Base-by-base conservation (phyloP, 306 rosid genomes). In the Crotalaria pallida region DNA sequence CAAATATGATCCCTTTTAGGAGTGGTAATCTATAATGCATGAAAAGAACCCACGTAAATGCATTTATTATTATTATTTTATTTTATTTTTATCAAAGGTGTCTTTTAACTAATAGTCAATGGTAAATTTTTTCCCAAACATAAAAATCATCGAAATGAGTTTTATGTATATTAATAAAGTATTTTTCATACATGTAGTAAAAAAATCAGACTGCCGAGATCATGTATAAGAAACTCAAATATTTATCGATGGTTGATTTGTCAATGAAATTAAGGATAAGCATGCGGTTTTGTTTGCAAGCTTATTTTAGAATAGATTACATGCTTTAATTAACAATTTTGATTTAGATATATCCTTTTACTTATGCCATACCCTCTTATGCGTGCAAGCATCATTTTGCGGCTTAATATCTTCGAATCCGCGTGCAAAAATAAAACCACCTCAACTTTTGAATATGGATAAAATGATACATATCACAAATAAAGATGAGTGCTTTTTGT, bases 351-450 rank as follows among this genome's bases (percentile, higher is more conserved):
- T 67, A 62, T 31, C 47, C 38, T 72, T 44, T 57, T 57, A 66
- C 24, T 31, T 45, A 34, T 64, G 48, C 58, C 50, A 72, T 58
- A 15, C 29, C 26, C 21, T 64, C 21, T 72, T 64, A 71, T 57
- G 31, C 80, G 85, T 82, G 76, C 72, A 84, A 85, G 87, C 67
- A 69, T 82, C 84, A 77, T 47, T 65, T 82, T 77, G 83, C 56
- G 75, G 84, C 84, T 76, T 48, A 66, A 73, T 72, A 33, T 70
- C 69, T 40, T 53, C 19, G 56, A 68, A 58, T 58, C 74, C 80
- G 84, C 82, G 79, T 65, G 77, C 73, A 31, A 0, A 63, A 63
- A 47, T 40, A 58, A 59, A 34, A 7, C 34, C 41, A 58, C 45
- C 52, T 44, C 48, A 34, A 74, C 57, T 74, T 84, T 65, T 19